These are phyloP conservation scores for Hericium alpestre DNA, from an alignment of 768 basidiomycete species.

Conservation along the genomic window DNA sequence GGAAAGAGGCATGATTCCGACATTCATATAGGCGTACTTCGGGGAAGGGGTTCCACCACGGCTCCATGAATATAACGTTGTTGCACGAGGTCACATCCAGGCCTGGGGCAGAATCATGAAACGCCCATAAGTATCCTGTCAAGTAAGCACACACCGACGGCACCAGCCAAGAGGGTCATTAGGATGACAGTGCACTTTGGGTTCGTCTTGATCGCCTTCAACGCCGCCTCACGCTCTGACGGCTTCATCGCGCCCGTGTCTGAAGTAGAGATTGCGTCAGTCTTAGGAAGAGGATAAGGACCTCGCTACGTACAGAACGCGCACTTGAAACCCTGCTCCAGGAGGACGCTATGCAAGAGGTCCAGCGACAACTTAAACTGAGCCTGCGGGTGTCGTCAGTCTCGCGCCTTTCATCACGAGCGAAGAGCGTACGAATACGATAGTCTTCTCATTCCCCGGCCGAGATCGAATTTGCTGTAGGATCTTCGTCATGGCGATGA, in stretches of 20 bases:
- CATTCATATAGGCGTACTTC: slow-evolving; percentile 4
- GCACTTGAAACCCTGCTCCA: not conserved
- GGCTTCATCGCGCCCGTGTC: slow-evolving; percentile 1
- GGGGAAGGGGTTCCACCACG: slow-evolving; percentile 13
- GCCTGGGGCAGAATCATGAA: not conserved
- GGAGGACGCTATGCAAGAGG: not conserved
- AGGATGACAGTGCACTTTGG: slow-evolving; percentile 3
- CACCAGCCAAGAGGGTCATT: slow-evolving; percentile 6
- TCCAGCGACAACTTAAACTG: not conserved
- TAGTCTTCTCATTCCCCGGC: slow-evolving; percentile 3
- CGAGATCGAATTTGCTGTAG: not conserved
- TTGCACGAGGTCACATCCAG: slow-evolving; percentile 11
- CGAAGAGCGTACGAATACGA: slow-evolving; percentile 3
- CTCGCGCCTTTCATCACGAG: no score
- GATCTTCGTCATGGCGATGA: not conserved
- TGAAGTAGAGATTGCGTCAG: not conserved
- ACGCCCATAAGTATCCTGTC: not conserved
- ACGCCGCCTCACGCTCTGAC: not conserved
- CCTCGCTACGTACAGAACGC: not conserved
- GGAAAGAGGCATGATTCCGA: not conserved
- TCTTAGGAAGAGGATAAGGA: not conserved
- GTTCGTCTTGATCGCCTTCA: not conserved
- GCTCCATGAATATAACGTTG: slow-evolving; percentile 8
- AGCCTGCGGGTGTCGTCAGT: not conserved
- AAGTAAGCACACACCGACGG: not conserved